Evolutionary conservation across 2,329 filamentous ascomycete species (phyloP), one percentile per base, ranked within the genome.

Genomic region (Pseudopyricularia cyperi): DNA sequence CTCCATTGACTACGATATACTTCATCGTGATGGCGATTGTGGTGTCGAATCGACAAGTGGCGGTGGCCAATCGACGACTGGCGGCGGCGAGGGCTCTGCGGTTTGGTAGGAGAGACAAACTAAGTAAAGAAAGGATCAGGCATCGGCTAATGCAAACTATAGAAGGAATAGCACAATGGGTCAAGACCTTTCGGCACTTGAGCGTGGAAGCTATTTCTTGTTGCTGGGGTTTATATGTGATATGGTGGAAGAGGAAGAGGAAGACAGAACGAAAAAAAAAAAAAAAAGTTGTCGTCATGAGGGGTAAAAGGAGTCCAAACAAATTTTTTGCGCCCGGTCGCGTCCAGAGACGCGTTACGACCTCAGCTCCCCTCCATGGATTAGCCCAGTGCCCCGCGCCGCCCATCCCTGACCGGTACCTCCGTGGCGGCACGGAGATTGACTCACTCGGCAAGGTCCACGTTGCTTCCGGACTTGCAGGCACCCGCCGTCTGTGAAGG

Each of bases 1-100:
- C 57, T 56, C 57, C 57, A 32, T 55, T 57, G 42, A 59, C 57
- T 51, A 59, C 52, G 51, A 59, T 57, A 56, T 58, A 59, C 55
- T 59, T 59, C 57, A 59, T 59, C 28, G 49, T 59, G 55, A 17
- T 11, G 14, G 22, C 22, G 22, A 22, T 26, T 44, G 39, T 44
- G 19, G 39, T 22, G 17, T 44, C 22, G 19, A 44, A 24, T 19
- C 14, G 28, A 4, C 9, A 30, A 30, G 28, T 44, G 11, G 39
- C 24, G 39, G 39, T 7, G 37, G 19, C 11, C 7, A n/a, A n/a
- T 42, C 37, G 11, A 42, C 17, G 35, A 19, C 22, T 12, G 22
- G 19, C 1, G 3, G 4, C 22, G 4, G 24, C 39, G 12, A 22
- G 39, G 22, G 14, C 17, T 14, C 12, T 44, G 22, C 19, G 14